These are phyloP conservation scores for Colletotrichum simmondsii DNA, from an alignment of 2,329 filamentous ascomycete genomes.

Conservation along the genomic window DNA sequence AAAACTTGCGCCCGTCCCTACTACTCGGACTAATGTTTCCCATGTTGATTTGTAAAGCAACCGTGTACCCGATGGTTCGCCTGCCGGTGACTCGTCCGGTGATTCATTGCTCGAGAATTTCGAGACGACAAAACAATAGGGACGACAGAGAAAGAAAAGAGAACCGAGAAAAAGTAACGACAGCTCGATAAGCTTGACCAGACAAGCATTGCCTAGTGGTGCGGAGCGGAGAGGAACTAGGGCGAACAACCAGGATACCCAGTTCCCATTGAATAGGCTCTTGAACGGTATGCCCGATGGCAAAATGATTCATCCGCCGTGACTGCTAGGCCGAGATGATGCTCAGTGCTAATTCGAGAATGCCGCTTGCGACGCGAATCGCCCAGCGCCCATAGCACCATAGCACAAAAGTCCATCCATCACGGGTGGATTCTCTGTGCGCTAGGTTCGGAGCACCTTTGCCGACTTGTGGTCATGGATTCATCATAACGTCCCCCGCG, in stretches of 20 bases:
- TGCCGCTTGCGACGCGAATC: slow-evolving; percentile 3
- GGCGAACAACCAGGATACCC: no score
- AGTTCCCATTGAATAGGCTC: slow-evolving; percentile 5
- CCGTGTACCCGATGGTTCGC: slow-evolving; percentile 5
- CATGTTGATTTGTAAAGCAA: slow-evolving; percentile 31
- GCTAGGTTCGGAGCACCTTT: background rate
- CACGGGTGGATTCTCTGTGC: slow-evolving; percentile 12
- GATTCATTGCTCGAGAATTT: background rate
- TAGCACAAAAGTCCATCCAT: background rate
- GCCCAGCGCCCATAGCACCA: background rate
- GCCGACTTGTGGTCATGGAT: background rate
- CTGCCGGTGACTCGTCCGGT: slow-evolving; percentile 15
- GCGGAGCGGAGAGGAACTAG: background rate
- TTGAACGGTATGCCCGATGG: background rate
- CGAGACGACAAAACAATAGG: background rate
- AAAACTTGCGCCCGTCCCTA: slow-evolving; percentile 13
- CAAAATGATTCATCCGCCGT: background rate
- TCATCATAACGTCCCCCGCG: background rate
- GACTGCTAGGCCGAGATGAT: background rate
- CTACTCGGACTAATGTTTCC: slow-evolving; percentile 19
- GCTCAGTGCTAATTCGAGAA: background rate
- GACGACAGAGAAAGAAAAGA: background rate
- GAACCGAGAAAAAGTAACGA: background rate
- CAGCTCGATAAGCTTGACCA: background rate
- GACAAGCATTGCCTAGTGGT: background rate